phyloP scores from a whole-genome alignment of 108 stramenopile genomes.

The Nannochloropsis granulata region DNA sequence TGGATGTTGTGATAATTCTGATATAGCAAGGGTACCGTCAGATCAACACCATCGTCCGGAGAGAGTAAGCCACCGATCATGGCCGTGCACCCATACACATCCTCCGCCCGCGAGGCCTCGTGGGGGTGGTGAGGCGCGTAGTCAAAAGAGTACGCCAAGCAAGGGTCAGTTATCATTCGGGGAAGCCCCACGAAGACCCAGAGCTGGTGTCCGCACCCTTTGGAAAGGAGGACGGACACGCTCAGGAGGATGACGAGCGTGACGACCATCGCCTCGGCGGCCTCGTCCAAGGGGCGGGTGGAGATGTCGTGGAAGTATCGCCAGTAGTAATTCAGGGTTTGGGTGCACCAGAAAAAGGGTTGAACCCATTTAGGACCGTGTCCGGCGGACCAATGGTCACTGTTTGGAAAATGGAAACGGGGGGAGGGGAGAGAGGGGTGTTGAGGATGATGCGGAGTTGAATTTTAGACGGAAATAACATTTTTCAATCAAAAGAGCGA shows the following conservation, averaged over 20 bases:
- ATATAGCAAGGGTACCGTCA: not conserved
- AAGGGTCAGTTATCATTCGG: not conserved
- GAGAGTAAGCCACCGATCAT: not conserved
- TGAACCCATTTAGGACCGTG: not conserved
- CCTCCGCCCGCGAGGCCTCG: not conserved
- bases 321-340: not conserved
- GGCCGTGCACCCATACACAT: not conserved
- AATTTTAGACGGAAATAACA: too few species aligned
- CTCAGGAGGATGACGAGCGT: not conserved
- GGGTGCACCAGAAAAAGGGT: not conserved
- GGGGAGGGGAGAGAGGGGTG: not conserved
- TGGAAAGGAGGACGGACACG: not conserved
- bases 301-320: not conserved
- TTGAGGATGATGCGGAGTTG: too few species aligned
- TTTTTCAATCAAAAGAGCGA: too few species aligned
- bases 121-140: not conserved
- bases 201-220: not conserved
- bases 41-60: not conserved
- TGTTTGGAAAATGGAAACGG: not conserved
- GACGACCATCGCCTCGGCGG: not conserved
- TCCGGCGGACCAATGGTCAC: not conserved
- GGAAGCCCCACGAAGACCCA: not conserved
- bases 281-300: not conserved
- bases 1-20: slow-evolving; percentile 4
- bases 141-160: not conserved